Percentiles rank a stretch among this genome's conserved stretches.
These are phyloP conservation scores for Discostella pseudostelligera DNA, from an alignment of 108 stramenopile genomes.

Conservation along the genomic window DNA sequence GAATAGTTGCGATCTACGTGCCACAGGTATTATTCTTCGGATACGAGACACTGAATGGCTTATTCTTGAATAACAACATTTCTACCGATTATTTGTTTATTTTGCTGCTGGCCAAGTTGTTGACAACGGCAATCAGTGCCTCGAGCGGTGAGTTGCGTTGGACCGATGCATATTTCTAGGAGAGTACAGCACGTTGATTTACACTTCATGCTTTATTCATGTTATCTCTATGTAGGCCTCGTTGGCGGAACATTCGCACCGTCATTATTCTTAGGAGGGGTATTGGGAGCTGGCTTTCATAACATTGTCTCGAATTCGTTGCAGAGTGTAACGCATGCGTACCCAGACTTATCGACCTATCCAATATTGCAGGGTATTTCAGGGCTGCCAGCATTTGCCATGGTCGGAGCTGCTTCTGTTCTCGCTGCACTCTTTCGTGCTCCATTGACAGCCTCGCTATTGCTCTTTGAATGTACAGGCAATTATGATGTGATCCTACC, in stretches of 20 bases:
- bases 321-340: conserved; percentile 16
- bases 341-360: conserved; percentile 33
- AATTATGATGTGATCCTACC: conserved; percentile 91
- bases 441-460: conserved; percentile 80
- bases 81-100: conserved; percentile 59
- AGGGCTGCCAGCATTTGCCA: conserved; percentile 86
- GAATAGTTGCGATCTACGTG: conserved; percentile 65
- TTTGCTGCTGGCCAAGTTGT: conserved; percentile 58
- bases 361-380: conserved; percentile 45
- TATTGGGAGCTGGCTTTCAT: conserved; percentile 87
- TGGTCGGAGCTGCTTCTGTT: conserved; percentile 88
- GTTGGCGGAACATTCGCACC: conserved; percentile 95
- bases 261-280: conserved; percentile 87
- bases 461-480: conserved; percentile 90
- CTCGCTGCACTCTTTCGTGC: conserved; percentile 88
- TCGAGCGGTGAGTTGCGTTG: too few relatives aligned
- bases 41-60: conserved; percentile 87
- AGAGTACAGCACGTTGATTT: too few relatives aligned
- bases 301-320: conserved; percentile 46
- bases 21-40: conserved; percentile 93
- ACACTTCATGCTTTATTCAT: too few relatives aligned
- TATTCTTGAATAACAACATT: conserved; percentile 54
- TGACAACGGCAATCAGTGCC: conserved; percentile 79
- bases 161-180: too few relatives aligned
- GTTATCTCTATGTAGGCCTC: too few relatives aligned